These are phyloP conservation scores for Spizellomyces sp. DNA, from an alignment of 192 early-diverging fungal genomes.

Conservation along the genomic window DNA sequence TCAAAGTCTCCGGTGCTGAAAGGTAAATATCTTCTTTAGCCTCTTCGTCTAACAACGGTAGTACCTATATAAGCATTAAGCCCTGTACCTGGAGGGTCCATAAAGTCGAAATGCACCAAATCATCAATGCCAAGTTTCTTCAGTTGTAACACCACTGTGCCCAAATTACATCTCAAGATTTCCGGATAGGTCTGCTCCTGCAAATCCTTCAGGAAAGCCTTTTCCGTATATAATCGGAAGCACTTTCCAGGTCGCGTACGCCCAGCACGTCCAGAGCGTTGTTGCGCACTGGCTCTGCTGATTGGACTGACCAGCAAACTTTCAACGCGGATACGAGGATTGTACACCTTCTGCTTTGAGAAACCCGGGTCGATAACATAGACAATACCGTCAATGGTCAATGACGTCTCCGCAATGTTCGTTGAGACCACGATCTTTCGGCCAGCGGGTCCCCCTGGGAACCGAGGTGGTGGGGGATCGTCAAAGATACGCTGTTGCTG, in stretches of 20 bases:
- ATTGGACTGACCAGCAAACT: conserved; percentile 94
- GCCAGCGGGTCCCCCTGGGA: conserved; percentile 80
- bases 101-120: conserved; percentile 98
- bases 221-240: conserved; percentile 98
- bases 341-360: conserved; percentile 99
- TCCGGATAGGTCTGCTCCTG: conserved; percentile 98
- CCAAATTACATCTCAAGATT: conserved; percentile 95
- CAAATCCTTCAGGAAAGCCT: conserved; percentile 89
- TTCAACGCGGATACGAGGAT: conserved; percentile 96
- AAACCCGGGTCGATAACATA: conserved; percentile 99
- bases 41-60: neutral
- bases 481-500: conserved; percentile 95
- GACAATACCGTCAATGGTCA: conserved; percentile 99
- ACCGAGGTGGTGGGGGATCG: conserved; percentile 78
- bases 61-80: too few species aligned
- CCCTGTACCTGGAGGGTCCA: conserved; percentile 85
- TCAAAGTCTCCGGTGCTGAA: conserved; percentile 91
- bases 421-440: conserved; percentile 97
- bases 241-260: conserved; percentile 96
- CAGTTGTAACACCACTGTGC: conserved; percentile 93
- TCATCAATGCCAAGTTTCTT: conserved; percentile 98
- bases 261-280: conserved; percentile 98
- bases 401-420: conserved; percentile 96
- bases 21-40: too few species aligned
- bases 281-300: conserved; percentile 92